phyloP scores from a whole-genome alignment of 306 rosid genomes.

The Citrullus amarus region DNA sequence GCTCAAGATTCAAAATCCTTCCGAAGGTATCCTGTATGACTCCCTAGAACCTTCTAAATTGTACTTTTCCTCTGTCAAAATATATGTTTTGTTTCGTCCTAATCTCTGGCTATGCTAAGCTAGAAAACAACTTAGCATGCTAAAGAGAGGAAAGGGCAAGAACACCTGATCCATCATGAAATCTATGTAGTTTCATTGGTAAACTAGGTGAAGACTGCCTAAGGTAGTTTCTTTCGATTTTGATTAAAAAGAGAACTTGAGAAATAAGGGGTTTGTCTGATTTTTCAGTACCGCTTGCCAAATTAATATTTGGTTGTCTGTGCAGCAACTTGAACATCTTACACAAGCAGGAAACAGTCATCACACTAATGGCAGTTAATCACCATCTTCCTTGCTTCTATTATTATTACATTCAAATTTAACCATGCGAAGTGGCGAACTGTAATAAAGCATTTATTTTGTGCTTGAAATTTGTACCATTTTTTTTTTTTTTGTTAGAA shows the following conservation, averaged over 20 bases:
- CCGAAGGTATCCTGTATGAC: slow-evolving; percentile 33
- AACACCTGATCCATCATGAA: background rate
- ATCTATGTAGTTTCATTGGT: background rate
- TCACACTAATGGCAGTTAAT: slow-evolving; percentile 60
- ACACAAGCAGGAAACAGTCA: slow-evolving; percentile 37
- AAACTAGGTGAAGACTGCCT: background rate
- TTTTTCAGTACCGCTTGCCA: background rate
- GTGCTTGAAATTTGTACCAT: slow-evolving; percentile 8
- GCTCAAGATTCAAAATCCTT: slow-evolving; percentile 50
- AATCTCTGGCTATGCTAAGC: background rate
- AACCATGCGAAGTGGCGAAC: background rate
- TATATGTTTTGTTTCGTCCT: background rate
- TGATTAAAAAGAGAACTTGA: background rate
- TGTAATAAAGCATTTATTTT: background rate
- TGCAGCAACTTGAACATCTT: slow-evolving; percentile 74
- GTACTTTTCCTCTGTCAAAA: background rate
- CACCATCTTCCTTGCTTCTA: slow-evolving; percentile 4
- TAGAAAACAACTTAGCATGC: background rate
- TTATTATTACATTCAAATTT: background rate
- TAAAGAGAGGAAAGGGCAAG: background rate
- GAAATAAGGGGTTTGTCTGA: background rate
- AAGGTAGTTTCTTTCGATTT: background rate
- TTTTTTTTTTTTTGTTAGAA: background rate
- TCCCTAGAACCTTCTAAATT: background rate
- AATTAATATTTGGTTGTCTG: slow-evolving; percentile 6